Evolutionary conservation across 1,139 yeast genomes (phyloP).

Genomic region (Sugiyamaella xylanicola): DNA sequence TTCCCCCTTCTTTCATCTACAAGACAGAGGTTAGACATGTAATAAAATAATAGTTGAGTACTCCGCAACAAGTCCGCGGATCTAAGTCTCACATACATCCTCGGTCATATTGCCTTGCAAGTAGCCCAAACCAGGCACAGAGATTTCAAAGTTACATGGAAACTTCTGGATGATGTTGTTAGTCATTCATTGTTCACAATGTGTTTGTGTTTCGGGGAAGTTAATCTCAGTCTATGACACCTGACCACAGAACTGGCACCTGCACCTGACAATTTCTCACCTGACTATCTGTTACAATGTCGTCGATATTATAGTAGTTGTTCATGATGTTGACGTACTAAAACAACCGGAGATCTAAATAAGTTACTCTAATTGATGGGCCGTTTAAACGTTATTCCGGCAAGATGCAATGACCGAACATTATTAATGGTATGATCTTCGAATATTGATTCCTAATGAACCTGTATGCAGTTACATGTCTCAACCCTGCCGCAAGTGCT

Average conservation of each 20-base stretch:
- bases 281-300: slow-evolving; percentile 73
- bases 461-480: background rate
- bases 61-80: too few species aligned
- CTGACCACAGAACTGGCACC: background rate
- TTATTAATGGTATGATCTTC: background rate
- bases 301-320: slow-evolving; percentile 81
- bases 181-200: slow-evolving; percentile 14
- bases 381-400: background rate
- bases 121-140: slow-evolving; percentile 84
- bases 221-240: background rate
- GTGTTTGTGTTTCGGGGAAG: background rate
- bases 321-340: slow-evolving; percentile 25
- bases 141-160: slow-evolving; percentile 75
- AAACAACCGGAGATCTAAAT: background rate
- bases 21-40: background rate
- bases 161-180: slow-evolving; percentile 54
- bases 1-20: slow-evolving; percentile 61
- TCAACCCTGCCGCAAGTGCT: slow-evolving; percentile 12
- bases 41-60: slow-evolving; percentile 3
- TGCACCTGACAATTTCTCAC: slow-evolving; percentile 35
- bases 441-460: background rate
- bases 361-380: background rate
- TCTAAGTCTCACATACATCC: slow-evolving; percentile 35
- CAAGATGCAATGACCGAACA: background rate
- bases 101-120: slow-evolving; percentile 81